Evolutionary conservation across 495 filamentous ascomycete species (phyloP).

Genomic region (Lasiosphaeria miniovina): DNA sequence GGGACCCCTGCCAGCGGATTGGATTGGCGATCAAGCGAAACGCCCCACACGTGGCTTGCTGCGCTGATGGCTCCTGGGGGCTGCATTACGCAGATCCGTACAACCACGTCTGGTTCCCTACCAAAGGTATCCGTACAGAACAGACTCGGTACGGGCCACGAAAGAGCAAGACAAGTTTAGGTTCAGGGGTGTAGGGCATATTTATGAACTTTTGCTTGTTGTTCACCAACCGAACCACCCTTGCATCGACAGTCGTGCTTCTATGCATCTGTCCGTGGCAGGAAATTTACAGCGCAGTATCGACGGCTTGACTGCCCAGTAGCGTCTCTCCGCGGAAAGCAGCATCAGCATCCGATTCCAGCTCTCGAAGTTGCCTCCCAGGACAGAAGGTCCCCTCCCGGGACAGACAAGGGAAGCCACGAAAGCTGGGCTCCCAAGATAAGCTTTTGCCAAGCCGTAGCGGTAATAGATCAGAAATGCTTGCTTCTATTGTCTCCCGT

Average conservation of each 20-base stretch:
- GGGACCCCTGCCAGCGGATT: neutral
- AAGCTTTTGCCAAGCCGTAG: neutral
- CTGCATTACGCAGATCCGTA: neutral
- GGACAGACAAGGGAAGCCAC: too few relatives aligned
- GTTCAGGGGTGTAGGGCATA: too few relatives aligned
- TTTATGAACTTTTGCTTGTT: too few relatives aligned
- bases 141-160: neutral
- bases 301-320: neutral
- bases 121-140: neutral
- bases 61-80: too few relatives aligned
- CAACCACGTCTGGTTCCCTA: neutral
- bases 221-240: too few relatives aligned
- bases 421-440: neutral
- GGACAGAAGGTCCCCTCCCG: too few relatives aligned
- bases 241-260: neutral
- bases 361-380: neutral
- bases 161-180: neutral
- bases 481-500: too few relatives aligned
- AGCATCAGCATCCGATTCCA: neutral
- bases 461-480: too few relatives aligned
- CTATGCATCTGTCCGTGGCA: neutral
- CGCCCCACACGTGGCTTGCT: neutral
- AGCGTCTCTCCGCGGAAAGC: neutral
- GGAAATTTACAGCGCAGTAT: neutral
- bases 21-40: neutral